Conservation (phyloP, 106 monocot genomes). For the Chionographis japonica region DNA sequence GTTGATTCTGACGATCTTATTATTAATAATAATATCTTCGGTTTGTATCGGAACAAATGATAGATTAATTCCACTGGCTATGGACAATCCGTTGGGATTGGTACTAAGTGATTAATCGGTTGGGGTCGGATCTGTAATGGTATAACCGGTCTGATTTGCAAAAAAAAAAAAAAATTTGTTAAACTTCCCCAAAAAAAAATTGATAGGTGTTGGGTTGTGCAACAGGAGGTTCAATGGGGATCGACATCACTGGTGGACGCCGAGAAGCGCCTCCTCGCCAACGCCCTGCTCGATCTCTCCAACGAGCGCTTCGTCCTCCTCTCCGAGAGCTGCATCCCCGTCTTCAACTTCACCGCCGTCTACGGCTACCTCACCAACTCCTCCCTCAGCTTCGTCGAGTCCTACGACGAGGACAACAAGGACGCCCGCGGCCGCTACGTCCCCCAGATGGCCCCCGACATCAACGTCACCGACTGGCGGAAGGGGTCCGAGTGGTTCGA, state of each 20-base stretch:
- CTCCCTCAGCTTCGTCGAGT: constrained; percentile 25
- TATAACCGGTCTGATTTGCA: no score
- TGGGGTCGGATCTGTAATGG: no score
- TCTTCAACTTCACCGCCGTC: constrained; percentile 20
- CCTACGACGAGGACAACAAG: constrained; percentile 8
- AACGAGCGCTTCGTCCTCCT: constrained; percentile 35
- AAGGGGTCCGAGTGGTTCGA: constrained; percentile 54
- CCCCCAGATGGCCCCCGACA: constrained; percentile 30
- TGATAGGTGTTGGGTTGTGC: background rate
- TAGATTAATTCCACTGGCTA: no score
- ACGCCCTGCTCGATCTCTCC: constrained; percentile 34
- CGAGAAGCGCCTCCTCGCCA: constrained; percentile 36
- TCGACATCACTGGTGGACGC: constrained; percentile 32
- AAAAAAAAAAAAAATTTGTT: no score
- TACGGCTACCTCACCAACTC: constrained; percentile 26
- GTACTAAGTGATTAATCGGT: no score
- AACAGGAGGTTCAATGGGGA: constrained; percentile 28
- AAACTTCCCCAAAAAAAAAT: no score
- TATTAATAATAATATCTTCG: no score
- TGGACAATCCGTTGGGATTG: no score
- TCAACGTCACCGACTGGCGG: constrained; percentile 30
- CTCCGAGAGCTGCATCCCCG: constrained; percentile 16
- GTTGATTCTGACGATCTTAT: no score
- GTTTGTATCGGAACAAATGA: no score
- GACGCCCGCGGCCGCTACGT: constrained; percentile 23